Conservation (phyloP, 2,329 filamentous ascomycete genomes). For the Colletotrichum sp. region DNA sequence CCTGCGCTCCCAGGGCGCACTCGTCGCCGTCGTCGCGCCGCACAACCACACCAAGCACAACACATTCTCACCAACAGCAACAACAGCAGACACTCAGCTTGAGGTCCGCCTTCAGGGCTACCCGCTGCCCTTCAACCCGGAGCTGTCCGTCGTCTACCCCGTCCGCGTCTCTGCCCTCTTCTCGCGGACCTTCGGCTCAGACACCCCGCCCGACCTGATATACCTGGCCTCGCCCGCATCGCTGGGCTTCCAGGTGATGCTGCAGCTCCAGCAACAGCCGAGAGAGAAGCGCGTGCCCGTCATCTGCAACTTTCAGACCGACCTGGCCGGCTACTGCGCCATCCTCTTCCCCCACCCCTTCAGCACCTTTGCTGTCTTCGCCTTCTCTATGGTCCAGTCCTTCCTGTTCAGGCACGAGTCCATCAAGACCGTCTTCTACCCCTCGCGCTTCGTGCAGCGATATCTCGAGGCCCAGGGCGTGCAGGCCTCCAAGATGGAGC, state of each 20-base stretch:
- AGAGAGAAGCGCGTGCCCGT: constrained; percentile 60
- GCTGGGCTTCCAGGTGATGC: constrained; percentile 72
- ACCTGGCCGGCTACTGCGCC: constrained; percentile 71
- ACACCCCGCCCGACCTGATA: constrained; percentile 64
- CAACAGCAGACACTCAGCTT: constrained; percentile 25
- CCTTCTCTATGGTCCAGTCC: constrained; percentile 68
- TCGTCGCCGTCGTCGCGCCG: constrained; percentile 71
- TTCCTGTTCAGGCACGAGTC: constrained; percentile 67
- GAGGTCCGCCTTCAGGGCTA: constrained; percentile 69
- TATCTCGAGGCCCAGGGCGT: constrained; percentile 66
- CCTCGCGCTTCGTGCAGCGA: constrained; percentile 64
- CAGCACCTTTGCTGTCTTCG: constrained; percentile 63
- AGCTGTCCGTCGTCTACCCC: constrained; percentile 73
- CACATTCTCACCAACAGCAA: constrained; percentile 52
- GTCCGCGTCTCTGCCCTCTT: constrained; percentile 69
- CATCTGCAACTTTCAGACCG: constrained; percentile 75
- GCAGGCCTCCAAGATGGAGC: constrained; percentile 59
- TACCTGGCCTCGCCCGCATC: constrained; percentile 74
- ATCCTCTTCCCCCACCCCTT: constrained; percentile 72
- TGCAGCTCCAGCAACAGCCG: constrained; percentile 68
- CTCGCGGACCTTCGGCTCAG: constrained; percentile 59
- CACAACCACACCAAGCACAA: constrained; percentile 60
- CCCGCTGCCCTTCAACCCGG: constrained; percentile 73
- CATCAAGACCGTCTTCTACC: constrained; percentile 73
- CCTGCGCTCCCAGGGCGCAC: constrained; percentile 65